Percentiles rank a stretch among this genome's conserved stretches.
Conservation (phyloP, 805 yeast species). For the Vanderwaltozyma verrucispora region DNA sequence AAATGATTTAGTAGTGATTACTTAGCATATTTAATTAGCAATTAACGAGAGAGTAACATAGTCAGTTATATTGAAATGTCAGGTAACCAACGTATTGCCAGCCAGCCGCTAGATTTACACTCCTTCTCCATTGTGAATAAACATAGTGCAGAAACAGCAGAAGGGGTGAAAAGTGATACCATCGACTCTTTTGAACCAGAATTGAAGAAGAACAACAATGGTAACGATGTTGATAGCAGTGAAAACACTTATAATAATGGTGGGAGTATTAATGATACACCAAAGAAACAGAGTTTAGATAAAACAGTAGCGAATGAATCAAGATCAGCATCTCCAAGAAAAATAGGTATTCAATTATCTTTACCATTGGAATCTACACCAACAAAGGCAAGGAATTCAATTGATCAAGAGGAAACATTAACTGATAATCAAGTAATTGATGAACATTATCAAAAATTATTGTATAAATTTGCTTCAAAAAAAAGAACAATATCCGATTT, state of each 20-base stretch:
- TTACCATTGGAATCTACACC: slow-evolving; percentile 9
- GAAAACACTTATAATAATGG: no score
- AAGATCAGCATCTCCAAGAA: slow-evolving; percentile 6
- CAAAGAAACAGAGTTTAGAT: background rate
- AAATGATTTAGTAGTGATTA: no score
- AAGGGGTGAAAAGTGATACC: background rate
- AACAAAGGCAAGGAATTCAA: background rate
- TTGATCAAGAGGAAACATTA: background rate
- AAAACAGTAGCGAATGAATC: background rate
- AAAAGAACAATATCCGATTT: slow-evolving; percentile 44
- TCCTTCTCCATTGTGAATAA: slow-evolving; percentile 20
- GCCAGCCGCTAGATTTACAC: slow-evolving; percentile 17
- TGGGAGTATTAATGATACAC: background rate
- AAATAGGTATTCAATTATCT: slow-evolving; percentile 9
- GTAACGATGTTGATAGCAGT: no score
- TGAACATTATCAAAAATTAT: slow-evolving; percentile 13
- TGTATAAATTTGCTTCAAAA: slow-evolving; percentile 38
- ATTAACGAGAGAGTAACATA: no score
- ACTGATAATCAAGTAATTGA: background rate
- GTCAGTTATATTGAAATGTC: background rate
- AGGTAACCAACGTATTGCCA: slow-evolving; percentile 8
- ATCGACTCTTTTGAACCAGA: no score
- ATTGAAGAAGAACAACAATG: no score
- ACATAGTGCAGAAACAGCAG: slow-evolving; percentile 1
- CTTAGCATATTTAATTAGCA: no score